Evolutionary conservation across 2,329 filamentous ascomycete species (phyloP).

Genomic region (Leptographium wingfieldii): DNA sequence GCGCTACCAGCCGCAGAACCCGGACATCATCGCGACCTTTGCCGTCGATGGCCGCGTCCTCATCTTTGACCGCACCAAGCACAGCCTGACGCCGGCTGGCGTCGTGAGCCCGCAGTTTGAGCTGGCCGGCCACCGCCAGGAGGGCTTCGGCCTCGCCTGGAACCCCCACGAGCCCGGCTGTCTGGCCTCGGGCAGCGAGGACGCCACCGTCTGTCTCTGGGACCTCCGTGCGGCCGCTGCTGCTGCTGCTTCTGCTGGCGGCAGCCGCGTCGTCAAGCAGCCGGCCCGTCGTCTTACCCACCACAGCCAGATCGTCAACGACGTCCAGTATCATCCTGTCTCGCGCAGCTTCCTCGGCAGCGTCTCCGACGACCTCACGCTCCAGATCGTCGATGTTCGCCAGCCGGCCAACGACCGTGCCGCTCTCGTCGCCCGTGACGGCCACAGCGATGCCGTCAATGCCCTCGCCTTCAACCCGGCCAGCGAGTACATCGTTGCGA

Average conservation of each 20-base stretch:
- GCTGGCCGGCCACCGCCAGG: conserved; percentile 69
- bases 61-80: conserved; percentile 93
- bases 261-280: conserved; percentile 55
- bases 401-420: conserved; percentile 51
- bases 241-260: conserved; percentile 24
- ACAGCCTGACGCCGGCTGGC: conserved; percentile 63
- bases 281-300: conserved; percentile 70
- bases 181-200: conserved; percentile 82
- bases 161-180: conserved; percentile 72
- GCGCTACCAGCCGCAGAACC: conserved; percentile 93
- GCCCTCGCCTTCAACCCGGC: conserved; percentile 89
- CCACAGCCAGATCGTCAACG: conserved; percentile 85
- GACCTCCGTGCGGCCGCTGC: conserved; percentile 60
- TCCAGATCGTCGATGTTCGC: conserved; percentile 85
- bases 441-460: conserved; percentile 89
- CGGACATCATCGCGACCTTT: conserved; percentile 89
- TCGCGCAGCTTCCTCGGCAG: conserved; percentile 78
- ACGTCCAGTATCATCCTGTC: conserved; percentile 88
- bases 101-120: conserved; percentile 72
- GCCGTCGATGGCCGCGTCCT: conserved; percentile 78
- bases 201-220: conserved; percentile 86
- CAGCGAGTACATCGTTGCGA: conserved; percentile 81
- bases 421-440: conserved; percentile 55
- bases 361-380: conserved; percentile 87
- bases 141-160: conserved; percentile 91